These are phyloP conservation scores for Hypomontagnella submonticulosa DNA, from an alignment of 495 filamentous ascomycete genomes.

Conservation along the genomic window DNA sequence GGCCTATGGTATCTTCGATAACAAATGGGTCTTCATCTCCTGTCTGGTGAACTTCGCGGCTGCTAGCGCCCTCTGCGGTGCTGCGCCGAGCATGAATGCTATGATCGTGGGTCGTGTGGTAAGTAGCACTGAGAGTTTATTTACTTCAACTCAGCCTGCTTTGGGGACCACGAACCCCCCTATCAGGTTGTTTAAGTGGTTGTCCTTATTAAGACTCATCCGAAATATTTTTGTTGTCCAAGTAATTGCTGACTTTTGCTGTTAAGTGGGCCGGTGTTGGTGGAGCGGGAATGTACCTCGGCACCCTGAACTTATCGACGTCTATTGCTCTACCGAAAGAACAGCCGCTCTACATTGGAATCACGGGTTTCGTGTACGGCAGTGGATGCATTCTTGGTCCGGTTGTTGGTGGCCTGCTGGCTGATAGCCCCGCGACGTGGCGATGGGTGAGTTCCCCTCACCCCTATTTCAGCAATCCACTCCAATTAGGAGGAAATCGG, in stretches of 20 bases:
- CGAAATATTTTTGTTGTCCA: too few relatives aligned
- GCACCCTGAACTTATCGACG: slow-evolving; percentile 55
- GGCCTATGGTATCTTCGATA: slow-evolving; percentile 62
- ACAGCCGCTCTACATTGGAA: slow-evolving; percentile 56
- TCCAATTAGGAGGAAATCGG: too few relatives aligned
- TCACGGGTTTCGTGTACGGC: slow-evolving; percentile 57
- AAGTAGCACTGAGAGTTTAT: too few relatives aligned
- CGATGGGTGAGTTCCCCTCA: slow-evolving; percentile 52
- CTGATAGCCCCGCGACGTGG: slow-evolving; percentile 59
- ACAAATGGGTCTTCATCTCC: slow-evolving; percentile 65
- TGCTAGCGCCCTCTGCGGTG: slow-evolving; percentile 66
- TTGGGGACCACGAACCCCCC: too few relatives aligned
- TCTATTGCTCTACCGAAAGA: slow-evolving; percentile 54
- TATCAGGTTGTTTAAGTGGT: too few relatives aligned
- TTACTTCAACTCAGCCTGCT: too few relatives aligned
- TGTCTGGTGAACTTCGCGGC: slow-evolving; percentile 62
- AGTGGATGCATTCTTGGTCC: slow-evolving; percentile 63
- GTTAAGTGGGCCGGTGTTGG: slow-evolving; percentile 47
- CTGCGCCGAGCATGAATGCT: slow-evolving; percentile 61
- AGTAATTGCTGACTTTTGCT: too few relatives aligned
- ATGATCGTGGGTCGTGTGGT: slow-evolving; percentile 64
- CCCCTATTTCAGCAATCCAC: neutral
- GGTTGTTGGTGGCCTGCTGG: slow-evolving; percentile 69
- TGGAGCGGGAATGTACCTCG: slow-evolving; percentile 65
- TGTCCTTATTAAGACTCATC: too few relatives aligned